A percentile compares a stretch with the other conserved stretches of the same genome.
Evolutionary conservation across 2,329 filamentous ascomycete genomes (phyloP).

Genomic region (Capronia americana): DNA sequence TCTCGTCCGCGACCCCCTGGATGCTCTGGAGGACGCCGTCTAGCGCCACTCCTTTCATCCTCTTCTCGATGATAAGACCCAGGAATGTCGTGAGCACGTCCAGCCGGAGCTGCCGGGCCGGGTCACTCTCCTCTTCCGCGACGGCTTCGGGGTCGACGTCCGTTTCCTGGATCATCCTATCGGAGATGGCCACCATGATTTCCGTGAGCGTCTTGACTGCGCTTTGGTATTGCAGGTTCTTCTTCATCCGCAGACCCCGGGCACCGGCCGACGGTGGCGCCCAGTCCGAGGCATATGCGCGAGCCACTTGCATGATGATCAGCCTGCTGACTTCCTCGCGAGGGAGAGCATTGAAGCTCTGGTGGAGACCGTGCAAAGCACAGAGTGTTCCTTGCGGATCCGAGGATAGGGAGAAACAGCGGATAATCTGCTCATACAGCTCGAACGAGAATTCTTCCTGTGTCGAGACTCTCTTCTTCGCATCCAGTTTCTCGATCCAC

Average conservation of each 20-base stretch:
- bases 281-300: constrained; percentile 48
- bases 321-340: constrained; percentile 55
- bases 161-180: constrained; percentile 46
- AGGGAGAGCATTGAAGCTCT: constrained; percentile 54
- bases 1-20: constrained; percentile 46
- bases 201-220: constrained; percentile 53
- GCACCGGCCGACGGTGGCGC: constrained; percentile 32
- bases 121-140: constrained; percentile 41
- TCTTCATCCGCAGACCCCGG: constrained; percentile 20
- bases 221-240: constrained; percentile 42
- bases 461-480: constrained; percentile 41
- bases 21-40: constrained; percentile 46
- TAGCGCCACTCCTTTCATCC: constrained; percentile 40
- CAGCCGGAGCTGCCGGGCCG: constrained; percentile 48
- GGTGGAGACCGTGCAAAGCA: constrained; percentile 54
- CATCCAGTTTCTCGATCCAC: constrained; percentile 49
- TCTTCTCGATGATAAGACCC: constrained; percentile 49
- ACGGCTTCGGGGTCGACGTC: constrained; percentile 41
- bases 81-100: constrained; percentile 52
- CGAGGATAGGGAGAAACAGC: constrained; percentile 57
- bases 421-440: constrained; percentile 60
- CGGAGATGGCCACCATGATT: constrained; percentile 55
- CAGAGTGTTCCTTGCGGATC: constrained; percentile 59
- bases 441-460: constrained; percentile 53
- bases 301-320: constrained; percentile 58